These are phyloP conservation scores for Geotrichum phurueaensis DNA, from an alignment of 1,139 yeast genomes.

Conservation along the genomic window DNA sequence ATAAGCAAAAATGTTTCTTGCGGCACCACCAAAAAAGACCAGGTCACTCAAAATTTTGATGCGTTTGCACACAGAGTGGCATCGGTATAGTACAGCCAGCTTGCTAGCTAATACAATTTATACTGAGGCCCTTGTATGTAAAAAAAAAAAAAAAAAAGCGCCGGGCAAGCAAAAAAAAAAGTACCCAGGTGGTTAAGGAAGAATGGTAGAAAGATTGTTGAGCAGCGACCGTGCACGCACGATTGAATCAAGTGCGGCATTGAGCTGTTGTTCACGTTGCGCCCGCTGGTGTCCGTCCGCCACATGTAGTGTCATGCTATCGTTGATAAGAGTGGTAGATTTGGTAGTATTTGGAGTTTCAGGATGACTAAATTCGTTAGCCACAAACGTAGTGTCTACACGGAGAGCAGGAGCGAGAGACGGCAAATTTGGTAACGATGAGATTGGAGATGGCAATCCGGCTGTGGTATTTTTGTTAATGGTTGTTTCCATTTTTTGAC, in stretches of 20 bases:
- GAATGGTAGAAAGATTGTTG: background rate
- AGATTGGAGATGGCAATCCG: background rate
- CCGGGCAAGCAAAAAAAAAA: too few relatives aligned
- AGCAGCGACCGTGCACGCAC: constrained; percentile 2
- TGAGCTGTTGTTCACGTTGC: background rate
- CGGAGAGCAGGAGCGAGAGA: background rate
- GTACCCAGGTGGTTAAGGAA: background rate
- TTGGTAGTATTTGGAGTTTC: background rate
- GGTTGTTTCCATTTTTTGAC: background rate
- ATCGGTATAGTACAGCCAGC: too few relatives aligned
- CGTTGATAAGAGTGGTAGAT: background rate
- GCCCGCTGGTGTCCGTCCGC: background rate
- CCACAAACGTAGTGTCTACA: background rate
- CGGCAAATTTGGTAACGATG: background rate
- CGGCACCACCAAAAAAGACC: too few relatives aligned
- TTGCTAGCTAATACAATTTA: too few relatives aligned
- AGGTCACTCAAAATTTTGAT: too few relatives aligned
- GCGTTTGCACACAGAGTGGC: too few relatives aligned
- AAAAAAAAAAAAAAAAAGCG: too few relatives aligned
- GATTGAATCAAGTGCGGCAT: constrained; percentile 1
- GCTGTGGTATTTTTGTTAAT: background rate
- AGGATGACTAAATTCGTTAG: background rate
- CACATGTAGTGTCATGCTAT: background rate
- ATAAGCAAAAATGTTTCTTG: too few relatives aligned
- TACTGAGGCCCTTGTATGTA: background rate